phyloP scores from a whole-genome alignment of 306 rosid genomes.

The Cyamopsis tetragonoloba region DNA sequence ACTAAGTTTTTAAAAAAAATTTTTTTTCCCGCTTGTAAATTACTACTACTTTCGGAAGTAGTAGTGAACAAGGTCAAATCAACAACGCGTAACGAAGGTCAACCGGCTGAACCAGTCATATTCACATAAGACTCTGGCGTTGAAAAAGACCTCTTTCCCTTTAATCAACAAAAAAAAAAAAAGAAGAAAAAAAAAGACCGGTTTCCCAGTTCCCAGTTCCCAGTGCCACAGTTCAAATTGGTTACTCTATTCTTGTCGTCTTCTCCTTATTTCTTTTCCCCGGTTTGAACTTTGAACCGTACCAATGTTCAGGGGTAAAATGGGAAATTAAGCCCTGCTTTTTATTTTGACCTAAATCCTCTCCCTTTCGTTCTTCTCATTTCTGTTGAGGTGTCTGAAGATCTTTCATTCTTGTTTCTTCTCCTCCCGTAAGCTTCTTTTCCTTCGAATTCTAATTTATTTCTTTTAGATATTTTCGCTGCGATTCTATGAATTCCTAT shows the following conservation, averaged over 20 bases:
- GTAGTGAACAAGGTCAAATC: too few species aligned
- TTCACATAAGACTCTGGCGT: background rate
- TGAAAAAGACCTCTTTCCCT: conserved; percentile 7
- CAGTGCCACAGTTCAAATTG: too few species aligned
- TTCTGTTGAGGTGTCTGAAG: background rate
- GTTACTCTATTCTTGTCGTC: background rate
- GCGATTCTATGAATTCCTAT: conserved; percentile 8
- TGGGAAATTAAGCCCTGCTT: background rate
- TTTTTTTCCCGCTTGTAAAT: too few species aligned
- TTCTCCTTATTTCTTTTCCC: background rate
- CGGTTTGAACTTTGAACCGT: background rate
- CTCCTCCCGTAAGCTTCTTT: conserved; percentile 31
- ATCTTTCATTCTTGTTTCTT: background rate
- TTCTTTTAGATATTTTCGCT: background rate
- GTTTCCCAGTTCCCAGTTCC: too few species aligned
- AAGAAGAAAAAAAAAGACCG: too few species aligned
- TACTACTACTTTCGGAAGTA: too few species aligned
- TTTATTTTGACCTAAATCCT: background rate
- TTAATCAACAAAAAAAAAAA: background rate
- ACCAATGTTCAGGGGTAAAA: conserved; percentile 28
- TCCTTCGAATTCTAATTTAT: background rate
- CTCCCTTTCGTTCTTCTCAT: background rate
- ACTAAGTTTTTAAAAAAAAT: too few species aligned
- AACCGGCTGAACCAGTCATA: conserved; percentile 38
- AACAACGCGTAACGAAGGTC: conserved; percentile 23